Evolutionary conservation across 345 rosid species (phyloP).

Genomic region (Eucalyptus pauciflora): DNA sequence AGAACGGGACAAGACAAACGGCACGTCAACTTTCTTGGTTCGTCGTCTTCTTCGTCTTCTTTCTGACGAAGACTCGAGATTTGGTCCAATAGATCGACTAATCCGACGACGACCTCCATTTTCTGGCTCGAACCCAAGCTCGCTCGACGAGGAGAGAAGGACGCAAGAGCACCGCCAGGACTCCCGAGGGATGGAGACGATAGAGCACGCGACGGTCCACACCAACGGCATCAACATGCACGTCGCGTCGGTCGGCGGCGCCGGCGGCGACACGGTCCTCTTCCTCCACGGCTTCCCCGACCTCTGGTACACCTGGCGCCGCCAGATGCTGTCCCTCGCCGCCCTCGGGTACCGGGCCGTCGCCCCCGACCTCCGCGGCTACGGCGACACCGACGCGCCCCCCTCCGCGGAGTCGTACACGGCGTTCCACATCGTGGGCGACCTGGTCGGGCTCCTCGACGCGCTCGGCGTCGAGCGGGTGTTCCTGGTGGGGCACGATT

Average conservation of each 20-base stretch:
- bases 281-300: constrained; percentile 73
- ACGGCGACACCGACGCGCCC: constrained; percentile 56
- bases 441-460: constrained; percentile 16
- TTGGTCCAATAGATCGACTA: background rate
- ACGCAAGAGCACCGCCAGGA: background rate
- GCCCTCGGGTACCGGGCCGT: constrained; percentile 49
- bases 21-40: background rate
- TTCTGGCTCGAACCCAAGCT: background rate
- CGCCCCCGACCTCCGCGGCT: constrained; percentile 76
- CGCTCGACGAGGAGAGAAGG: background rate
- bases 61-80: background rate
- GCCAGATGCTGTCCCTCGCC: constrained; percentile 55
- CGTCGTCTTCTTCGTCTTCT: background rate
- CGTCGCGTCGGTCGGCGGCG: constrained; percentile 50
- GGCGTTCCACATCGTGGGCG: constrained; percentile 11
- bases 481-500: constrained; percentile 65
- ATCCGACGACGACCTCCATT: background rate
- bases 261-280: constrained; percentile 42
- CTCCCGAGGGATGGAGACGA: constrained; percentile 33
- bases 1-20: background rate
- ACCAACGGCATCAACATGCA: constrained; percentile 65
- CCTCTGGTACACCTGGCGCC: constrained; percentile 69
- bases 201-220: constrained; percentile 38
- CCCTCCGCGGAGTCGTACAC: constrained; percentile 28
- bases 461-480: constrained; percentile 22